Base-by-base conservation (phyloP, 345 rosid genomes). In the Firmiana major region DNA sequence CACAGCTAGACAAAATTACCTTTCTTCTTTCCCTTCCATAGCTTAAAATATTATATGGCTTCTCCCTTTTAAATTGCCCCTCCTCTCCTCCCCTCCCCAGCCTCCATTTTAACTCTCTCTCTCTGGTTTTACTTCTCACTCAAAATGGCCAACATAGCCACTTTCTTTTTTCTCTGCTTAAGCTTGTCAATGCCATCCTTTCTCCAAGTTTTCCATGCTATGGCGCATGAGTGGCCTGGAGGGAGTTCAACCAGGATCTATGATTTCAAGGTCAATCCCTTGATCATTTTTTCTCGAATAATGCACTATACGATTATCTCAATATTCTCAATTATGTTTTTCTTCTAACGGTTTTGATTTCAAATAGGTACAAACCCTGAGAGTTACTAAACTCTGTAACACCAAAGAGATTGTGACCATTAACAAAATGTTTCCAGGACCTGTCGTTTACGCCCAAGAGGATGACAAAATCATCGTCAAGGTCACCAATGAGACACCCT, bases 361-460 rank as follows among this genome's bases (percentile, higher is more conserved):
- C 40, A 17, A 78, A 77, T 53, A 94, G 97, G 85, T 94, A 55
- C 87, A 88, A 86, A 89, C 90, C 69, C 84, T 60, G 80, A 80
- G 78, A 62, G 79, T 92, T 38, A 86, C 85, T 12, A 92, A 90
- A 64, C 83, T 94, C 19, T 94, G 98, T 81, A 84, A 88, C 73
- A 76, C 87, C 43, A 83, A 82, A 16, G 86, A 89, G 76, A 92
- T 92, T 64, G 97, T 89, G 48, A 83, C 89, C 5, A 83, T 94
- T 76, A 92, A 92, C 77, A 81, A 89, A 19, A 89, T 80, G 85
- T 89, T 87, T 75, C 97, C 98, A 11, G 98, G 98, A 42, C 97
- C 94, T 0, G 85, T 83, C 0, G 80, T 91, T 71, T 86, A 90
- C 24, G 97, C 97, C 13, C 90, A 89, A 81, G 94, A 94, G 83